These are phyloP conservation scores for Coccomyxa sp. DNA, from an alignment of 139 green algal species.

Conservation along the genomic window DNA sequence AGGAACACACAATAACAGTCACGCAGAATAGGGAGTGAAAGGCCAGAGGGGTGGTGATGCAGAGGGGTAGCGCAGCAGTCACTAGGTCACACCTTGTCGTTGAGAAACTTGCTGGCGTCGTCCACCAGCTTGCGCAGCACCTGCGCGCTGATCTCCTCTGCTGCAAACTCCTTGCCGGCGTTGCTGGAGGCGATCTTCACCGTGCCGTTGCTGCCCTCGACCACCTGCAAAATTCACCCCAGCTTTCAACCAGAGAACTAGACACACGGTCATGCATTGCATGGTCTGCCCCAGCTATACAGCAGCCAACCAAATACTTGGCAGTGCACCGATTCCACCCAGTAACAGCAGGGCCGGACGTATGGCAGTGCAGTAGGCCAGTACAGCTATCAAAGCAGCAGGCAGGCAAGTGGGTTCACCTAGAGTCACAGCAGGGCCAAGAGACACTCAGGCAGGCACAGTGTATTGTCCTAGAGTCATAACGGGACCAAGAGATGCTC, in stretches of 20 bases:
- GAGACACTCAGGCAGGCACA: too few relatives aligned
- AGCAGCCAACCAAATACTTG: too few relatives aligned
- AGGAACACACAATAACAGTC: not conserved
- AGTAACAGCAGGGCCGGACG: too few relatives aligned
- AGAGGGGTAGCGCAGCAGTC: not conserved
- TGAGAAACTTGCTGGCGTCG: conserved; percentile 78
- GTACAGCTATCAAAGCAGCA: too few relatives aligned
- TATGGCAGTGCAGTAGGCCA: too few relatives aligned
- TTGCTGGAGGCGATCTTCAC: conserved; percentile 94
- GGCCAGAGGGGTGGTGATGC: not conserved
- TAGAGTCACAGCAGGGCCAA: too few relatives aligned
- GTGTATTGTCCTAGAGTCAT: too few relatives aligned
- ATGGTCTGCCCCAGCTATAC: too few relatives aligned
- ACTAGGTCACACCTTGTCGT: conserved; percentile 45
- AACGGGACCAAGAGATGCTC: not conserved
- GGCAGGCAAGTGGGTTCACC: too few relatives aligned
- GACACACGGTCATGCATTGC: too few relatives aligned
- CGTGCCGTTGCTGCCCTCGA: conserved; percentile 78
- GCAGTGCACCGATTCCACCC: too few relatives aligned
- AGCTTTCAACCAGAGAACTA: too few relatives aligned
- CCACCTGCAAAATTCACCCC: conserved; percentile 47
- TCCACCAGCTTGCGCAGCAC: conserved; percentile 80
- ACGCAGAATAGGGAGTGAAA: not conserved
- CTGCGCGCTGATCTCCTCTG: conserved; percentile 95
- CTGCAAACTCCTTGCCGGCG: conserved; percentile 91